Base-by-base conservation (phyloP, 345 rosid genomes). In the Excoecaria cochinchinensis region DNA sequence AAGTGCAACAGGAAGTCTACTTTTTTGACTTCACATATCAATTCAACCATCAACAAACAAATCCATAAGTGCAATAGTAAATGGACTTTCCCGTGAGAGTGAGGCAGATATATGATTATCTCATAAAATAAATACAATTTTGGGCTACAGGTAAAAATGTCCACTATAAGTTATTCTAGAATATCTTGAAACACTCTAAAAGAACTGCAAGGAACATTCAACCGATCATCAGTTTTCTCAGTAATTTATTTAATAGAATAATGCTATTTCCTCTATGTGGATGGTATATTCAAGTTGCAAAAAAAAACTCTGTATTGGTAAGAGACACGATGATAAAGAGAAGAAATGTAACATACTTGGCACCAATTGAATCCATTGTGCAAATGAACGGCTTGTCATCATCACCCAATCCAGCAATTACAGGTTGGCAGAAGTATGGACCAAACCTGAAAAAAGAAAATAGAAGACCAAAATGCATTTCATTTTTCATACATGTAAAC, bases 321-420 rank as follows among this genome's bases (percentile, higher is more conserved):
- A 56, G 48, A 48, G 10, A 51, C 31, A 38, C n/a, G 16, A 58
- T 72, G 13, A 67, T 15, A 67, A 36, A 51, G 74, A 81, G 72
- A 68, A 40, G 70, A 70, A 56, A 79, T 44, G 57, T 25, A 81
- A 82, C 93, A 67, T 88, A 95, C 99, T 93, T 93, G 70, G 97
- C 99, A 76, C 98, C 98, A 82, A 92, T 92, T 0, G 95, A 91
- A 81, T 95, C 99, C 99, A 91, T 92, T 14, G 99, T 95, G 83
- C 99, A 95, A 72, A 95, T 93, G 79, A 95, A 95, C 48, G 99
- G 99, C 83, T 91, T 91, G 83, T 91, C 90, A 72, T 93, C 98
- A 56, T 88, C 98, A 68, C 97, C 89, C 85, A 95, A 81, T 60
- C 99, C 99, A 64, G 97, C 97, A 86, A 95, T 91, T 31, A 95